Evolutionary conservation across 1,139 yeast species (phyloP).

Genomic region (Pneumocystis murina): DNA sequence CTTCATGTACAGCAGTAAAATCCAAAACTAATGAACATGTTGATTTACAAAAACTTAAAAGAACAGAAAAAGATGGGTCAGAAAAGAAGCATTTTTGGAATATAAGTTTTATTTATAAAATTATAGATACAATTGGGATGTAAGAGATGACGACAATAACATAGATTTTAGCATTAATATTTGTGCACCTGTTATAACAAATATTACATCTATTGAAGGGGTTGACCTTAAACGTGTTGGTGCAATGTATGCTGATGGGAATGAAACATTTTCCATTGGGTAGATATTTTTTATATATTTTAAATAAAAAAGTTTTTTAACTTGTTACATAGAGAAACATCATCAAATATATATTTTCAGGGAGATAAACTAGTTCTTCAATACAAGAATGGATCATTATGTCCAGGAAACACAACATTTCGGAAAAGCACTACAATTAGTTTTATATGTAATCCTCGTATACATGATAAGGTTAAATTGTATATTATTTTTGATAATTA

Average conservation of each 20-base stretch:
- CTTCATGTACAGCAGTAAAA: constrained; percentile 8
- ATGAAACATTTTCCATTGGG: constrained; percentile 29
- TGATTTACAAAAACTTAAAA: constrained; percentile 9
- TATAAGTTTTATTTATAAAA: neutral
- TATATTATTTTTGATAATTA: neutral
- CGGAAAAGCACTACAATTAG: constrained; percentile 53
- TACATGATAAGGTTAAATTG: constrained; percentile 23
- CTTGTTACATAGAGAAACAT: constrained; percentile 3
- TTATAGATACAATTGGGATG: constrained; percentile 34
- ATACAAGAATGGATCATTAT: constrained; percentile 58
- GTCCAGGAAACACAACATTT: constrained; percentile 38
- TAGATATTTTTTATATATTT: neutral
- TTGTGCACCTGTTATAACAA: constrained; percentile 20
- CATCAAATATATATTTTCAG: constrained; percentile 46
- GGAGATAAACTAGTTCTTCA: constrained; percentile 60
- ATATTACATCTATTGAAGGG: constrained; percentile 20
- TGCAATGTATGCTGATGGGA: constrained; percentile 46
- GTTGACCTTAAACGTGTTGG: constrained; percentile 43
- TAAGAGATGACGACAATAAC: constrained; percentile 57
- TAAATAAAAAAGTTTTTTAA: neutral
- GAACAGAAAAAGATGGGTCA: neutral
- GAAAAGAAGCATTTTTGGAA: neutral
- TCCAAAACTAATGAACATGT: constrained; percentile 10
- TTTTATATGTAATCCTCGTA: constrained; percentile 68
- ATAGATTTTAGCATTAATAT: constrained; percentile 66